Conservation (phyloP, 148 eudicot genomes). For the Diospyros lotus region DNA sequence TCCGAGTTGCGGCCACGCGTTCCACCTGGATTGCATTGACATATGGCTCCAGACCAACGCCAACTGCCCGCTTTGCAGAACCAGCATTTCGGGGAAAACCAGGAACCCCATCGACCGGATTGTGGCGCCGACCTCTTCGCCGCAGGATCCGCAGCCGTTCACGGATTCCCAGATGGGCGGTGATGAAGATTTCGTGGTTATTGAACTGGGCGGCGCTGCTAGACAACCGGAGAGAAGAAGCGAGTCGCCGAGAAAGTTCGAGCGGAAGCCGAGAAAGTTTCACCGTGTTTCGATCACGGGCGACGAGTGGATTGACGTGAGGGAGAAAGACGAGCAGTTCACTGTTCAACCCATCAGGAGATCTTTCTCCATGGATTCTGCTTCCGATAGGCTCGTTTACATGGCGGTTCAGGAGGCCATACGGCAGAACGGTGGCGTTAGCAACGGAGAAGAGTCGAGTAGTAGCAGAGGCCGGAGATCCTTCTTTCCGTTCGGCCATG, state of each 20-base stretch:
- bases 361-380: slow-evolving; percentile 58
- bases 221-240: slow-evolving; percentile 15
- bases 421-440: slow-evolving; percentile 16
- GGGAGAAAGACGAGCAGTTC: slow-evolving; percentile 32
- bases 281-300: slow-evolving; percentile 45
- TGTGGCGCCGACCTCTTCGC: slow-evolving; percentile 72
- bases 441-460: slow-evolving; percentile 21
- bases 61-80: slow-evolving; percentile 81
- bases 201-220: slow-evolving; percentile 37
- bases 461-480: slow-evolving; percentile 33
- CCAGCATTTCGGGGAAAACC: slow-evolving; percentile 54
- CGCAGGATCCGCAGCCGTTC: slow-evolving; percentile 43
- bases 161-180: slow-evolving; percentile 15
- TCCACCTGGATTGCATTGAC: slow-evolving; percentile 84
- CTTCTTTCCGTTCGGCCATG: slow-evolving; percentile 34
- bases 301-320: slow-evolving; percentile 35
- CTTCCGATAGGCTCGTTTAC: slow-evolving; percentile 27
- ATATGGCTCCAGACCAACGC: slow-evolving; percentile 74
- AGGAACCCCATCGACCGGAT: slow-evolving; percentile 41
- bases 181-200: slow-evolving; percentile 49
- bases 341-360: slow-evolving; percentile 35
- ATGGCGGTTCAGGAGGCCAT: slow-evolving; percentile 30
- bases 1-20: slow-evolving; percentile 64
- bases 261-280: slow-evolving; percentile 20
- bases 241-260: slow-evolving; percentile 42